Conservation (phyloP, 2,329 filamentous ascomycete genomes). For the Pseudogymnoascus sp. region DNA sequence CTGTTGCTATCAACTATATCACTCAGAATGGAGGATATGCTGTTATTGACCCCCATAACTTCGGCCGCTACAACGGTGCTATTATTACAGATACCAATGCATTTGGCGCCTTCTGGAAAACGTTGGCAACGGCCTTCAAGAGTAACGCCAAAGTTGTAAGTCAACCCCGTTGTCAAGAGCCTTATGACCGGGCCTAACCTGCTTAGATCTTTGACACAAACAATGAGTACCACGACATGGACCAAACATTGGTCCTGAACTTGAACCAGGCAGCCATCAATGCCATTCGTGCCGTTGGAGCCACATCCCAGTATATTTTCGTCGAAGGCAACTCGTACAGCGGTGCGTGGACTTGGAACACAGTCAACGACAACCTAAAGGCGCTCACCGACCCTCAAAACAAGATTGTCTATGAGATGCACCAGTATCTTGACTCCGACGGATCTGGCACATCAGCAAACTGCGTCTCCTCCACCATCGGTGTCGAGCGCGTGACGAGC, state of each 20-base stretch:
- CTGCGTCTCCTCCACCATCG: slow-evolving; percentile 47
- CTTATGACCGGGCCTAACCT: slow-evolving; percentile 23
- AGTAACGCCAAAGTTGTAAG: slow-evolving; percentile 31
- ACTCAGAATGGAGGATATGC: slow-evolving; percentile 37
- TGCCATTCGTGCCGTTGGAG: slow-evolving; percentile 36
- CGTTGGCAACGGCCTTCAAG: slow-evolving; percentile 31
- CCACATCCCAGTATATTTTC: slow-evolving; percentile 47
- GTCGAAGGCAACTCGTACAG: slow-evolving; percentile 46
- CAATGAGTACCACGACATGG: slow-evolving; percentile 39
- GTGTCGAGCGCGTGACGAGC: slow-evolving; percentile 39
- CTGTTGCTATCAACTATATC: slow-evolving; percentile 34
- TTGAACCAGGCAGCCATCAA: slow-evolving; percentile 40
- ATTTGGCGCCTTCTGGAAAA: slow-evolving; percentile 36
- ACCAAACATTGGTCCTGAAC: slow-evolving; percentile 31
- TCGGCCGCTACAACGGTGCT: slow-evolving; percentile 39
- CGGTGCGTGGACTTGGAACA: slow-evolving; percentile 44
- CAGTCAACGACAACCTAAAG: slow-evolving; percentile 35
- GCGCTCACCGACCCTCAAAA: slow-evolving; percentile 43
- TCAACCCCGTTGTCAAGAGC: slow-evolving; percentile 25
- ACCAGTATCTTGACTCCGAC: slow-evolving; percentile 52
- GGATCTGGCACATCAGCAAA: slow-evolving; percentile 41
- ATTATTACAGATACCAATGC: slow-evolving; percentile 30
- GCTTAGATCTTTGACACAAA: slow-evolving; percentile 34
- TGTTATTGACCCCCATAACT: slow-evolving; percentile 43
- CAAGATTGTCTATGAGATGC: slow-evolving; percentile 53